Evolutionary conservation across 2,329 filamentous ascomycete species (phyloP).

Genomic region (Cucurbitaria berberidis): DNA sequence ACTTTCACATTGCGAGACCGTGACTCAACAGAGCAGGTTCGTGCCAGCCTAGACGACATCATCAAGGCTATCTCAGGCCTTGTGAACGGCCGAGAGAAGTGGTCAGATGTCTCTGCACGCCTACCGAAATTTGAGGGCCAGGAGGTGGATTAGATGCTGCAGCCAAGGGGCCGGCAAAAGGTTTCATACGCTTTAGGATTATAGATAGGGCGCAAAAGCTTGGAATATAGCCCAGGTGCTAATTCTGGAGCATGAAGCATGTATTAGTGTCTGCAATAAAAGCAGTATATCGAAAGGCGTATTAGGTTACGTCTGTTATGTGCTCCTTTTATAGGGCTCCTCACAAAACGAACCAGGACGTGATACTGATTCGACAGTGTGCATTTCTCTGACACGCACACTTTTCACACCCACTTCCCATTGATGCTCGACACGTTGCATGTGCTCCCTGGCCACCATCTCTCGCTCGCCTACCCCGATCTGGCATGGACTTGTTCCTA

Average conservation of each 20-base stretch:
- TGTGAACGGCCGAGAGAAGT: slow-evolving; percentile 67
- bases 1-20: slow-evolving; percentile 85
- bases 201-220: background rate
- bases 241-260: background rate
- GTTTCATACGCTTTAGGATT: background rate
- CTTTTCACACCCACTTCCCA: background rate
- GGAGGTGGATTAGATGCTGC: slow-evolving; percentile 36
- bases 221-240: background rate
- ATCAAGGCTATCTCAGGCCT: slow-evolving; percentile 72
- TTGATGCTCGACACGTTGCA: too few species aligned
- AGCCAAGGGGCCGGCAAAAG: background rate
- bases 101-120: slow-evolving; percentile 74
- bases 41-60: slow-evolving; percentile 80
- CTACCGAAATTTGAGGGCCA: slow-evolving; percentile 77
- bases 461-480: background rate
- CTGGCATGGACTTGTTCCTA: background rate
- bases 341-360: background rate
- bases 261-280: background rate
- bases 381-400: background rate
- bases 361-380: background rate
- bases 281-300: too few species aligned
- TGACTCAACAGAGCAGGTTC: slow-evolving; percentile 89
- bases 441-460: background rate
- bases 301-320: background rate
- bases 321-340: background rate